Evolutionary conservation across 2,329 filamentous ascomycete species (phyloP), one percentile per base, ranked within the genome.

Genomic region (Aspergillus novoparasiticus): DNA sequence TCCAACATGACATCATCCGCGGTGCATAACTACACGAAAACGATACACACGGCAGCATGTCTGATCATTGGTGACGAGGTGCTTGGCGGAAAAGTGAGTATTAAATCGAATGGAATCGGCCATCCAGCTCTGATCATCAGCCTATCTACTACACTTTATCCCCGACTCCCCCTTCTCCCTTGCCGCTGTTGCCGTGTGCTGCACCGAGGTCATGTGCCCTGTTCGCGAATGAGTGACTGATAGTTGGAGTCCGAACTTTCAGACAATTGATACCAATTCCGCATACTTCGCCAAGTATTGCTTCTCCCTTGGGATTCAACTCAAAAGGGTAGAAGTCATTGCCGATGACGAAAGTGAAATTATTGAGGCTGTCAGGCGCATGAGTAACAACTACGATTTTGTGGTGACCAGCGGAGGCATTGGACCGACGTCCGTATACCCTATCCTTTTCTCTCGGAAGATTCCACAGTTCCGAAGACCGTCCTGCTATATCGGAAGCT

Each of bases 31-130:
- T 70, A 69, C 67, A 73, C 72, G 57, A 83, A 89, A 73, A 88
- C 86, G 64, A 96, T 98, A 70, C 89, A 93, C 75, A 97, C 94
- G 54, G 95, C 94, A 12, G 94, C 91, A 61, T 96, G 93, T 78
- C 81, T 98, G 67, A 93, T 99, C 64, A 98, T 99, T 72, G 94
- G 94, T n/a, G 94, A 98, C 80, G 94, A 97, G 78, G 93, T 98
- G 6, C 84, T 98, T 4, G 94, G 93, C 26, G 94, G 95, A 71
- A 98, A 98, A 90, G 94, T 93, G 77, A 67, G 82, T 73, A 58
- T 4, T n/a, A 11, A 32, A n/a, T 34, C 21, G 28, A 30, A 32
- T 32, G 48, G 28, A 32, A 32, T 34, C n/a, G 11, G 48, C 16
- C 6, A 28, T 30, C 14, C 12, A 21, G 19, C 41, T 32, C 46